A percentile compares a stretch with the other conserved stretches of the same genome.
Evolutionary conservation across 1,139 yeast species (phyloP).

Genomic region (Blastobotrys apis): DNA sequence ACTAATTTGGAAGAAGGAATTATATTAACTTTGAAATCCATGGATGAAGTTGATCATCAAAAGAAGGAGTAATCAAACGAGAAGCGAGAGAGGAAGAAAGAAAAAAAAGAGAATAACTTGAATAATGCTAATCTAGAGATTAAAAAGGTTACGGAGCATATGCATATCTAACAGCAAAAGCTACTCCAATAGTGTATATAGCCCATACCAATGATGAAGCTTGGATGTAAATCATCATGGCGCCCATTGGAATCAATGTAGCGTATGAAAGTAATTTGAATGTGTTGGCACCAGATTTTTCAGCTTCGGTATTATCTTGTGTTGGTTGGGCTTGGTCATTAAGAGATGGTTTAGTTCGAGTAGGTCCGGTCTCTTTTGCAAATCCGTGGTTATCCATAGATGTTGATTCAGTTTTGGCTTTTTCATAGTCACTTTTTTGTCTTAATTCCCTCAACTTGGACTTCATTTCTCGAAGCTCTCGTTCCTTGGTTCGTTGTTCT

Average conservation of each 20-base stretch:
- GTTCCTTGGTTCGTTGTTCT: no score
- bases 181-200: constrained; percentile 4
- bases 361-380: no score
- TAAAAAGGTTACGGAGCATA: not conserved
- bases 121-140: not conserved
- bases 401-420: not conserved
- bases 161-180: not conserved
- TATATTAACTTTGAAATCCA: constrained; percentile 75
- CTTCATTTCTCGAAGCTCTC: constrained; percentile 1
- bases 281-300: not conserved
- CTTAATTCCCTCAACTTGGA: constrained; percentile 1
- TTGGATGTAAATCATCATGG: constrained; percentile 10
- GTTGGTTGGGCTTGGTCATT: no score
- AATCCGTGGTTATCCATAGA: no score
- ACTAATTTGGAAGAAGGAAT: constrained; percentile 84
- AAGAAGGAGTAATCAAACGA: no score
- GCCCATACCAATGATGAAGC: constrained; percentile 11
- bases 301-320: no score
- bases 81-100: no score
- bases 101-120: not conserved
- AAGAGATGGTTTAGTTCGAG: no score
- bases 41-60: constrained; percentile 72
- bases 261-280: not conserved
- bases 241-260: constrained; percentile 8
- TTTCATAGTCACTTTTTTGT: not conserved